Evolutionary conservation across 257 asterid species (phyloP), one percentile per base, ranked within the genome.

Genomic region (Nicotiana noctiflora): DNA sequence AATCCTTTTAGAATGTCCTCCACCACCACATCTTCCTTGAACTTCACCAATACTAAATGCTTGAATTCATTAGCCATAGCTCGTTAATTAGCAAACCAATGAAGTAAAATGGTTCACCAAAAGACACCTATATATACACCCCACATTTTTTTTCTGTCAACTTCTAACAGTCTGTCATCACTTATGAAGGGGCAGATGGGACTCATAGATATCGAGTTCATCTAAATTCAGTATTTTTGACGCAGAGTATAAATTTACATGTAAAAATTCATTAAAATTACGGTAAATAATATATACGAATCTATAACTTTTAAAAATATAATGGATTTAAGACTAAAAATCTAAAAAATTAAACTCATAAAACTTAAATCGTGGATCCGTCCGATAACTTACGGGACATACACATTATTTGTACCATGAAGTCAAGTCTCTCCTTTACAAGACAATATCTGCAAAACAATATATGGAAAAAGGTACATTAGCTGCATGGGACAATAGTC

Each of bases 41-140:
- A 96, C 92, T 93, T 93, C 65, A 88, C 98, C 75, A 96, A 84
- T 81, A 93, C 99, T 90, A 96, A 81, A 85, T 96, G 99, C 81
- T 91, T 92, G 88, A 94, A 94, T 37, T 87, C 98, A 79, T 44
- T 15, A 81, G 90, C 94, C 92, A 89, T 88, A 31, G 80, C 81
- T 70, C 21, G 67, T 27, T 44, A 29, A 61, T 34, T 49, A 78
- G 21, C 21, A 15, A 19, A 49, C 62, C 65, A 72, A 21, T 76
- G 76, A 75, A 61, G 81, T 66, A 82, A 60, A 83, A 84, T 83
- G 86, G 55, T 63, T 82, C 55, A 79, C 63, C 77, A 51, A 27
- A 67, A 64, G 51, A 53, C n/a, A 53, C 75, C 68, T 85, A 82
- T 88, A 83, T 88, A 85, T 85, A 84, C 84, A 66, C 83, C 70